phyloP scores from a whole-genome alignment of 169 alveolate species.

The Plasmodium billcollinsi region DNA sequence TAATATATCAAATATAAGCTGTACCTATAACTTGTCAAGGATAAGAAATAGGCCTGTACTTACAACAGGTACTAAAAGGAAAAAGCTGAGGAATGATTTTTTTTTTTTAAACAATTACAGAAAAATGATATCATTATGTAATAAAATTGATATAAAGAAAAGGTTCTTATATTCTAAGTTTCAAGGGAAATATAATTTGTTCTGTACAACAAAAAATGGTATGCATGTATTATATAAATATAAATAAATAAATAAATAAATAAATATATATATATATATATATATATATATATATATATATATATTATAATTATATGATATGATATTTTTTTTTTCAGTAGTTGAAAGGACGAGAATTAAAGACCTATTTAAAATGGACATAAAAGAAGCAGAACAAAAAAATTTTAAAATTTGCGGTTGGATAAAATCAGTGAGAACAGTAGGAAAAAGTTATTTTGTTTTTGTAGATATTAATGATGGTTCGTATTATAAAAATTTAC shows the following conservation, averaged over 20 bases:
- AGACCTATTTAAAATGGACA: constrained; percentile 17
- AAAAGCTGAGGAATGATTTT: not conserved
- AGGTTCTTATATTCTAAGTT: not conserved
- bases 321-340: not conserved
- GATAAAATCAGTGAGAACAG: constrained; percentile 83
- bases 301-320: not conserved
- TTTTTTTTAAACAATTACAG: constrained; percentile 9
- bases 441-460: constrained; percentile 86
- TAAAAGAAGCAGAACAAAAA: not conserved
- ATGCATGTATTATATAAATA: not conserved
- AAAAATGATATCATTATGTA: constrained; percentile 1
- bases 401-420: constrained; percentile 73
- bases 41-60: not conserved
- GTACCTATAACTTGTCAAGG: not conserved
- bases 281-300: constrained; percentile 4
- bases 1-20: not conserved
- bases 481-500: constrained; percentile 86
- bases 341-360: constrained; percentile 50
- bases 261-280: not conserved
- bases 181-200: not conserved
- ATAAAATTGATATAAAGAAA: not conserved
- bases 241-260: not conserved
- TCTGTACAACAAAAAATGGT: constrained; percentile 12
- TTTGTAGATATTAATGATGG: constrained; percentile 93
- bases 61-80: not conserved